Evolutionary conservation across 495 filamentous ascomycete species (phyloP).

Genomic region (Annulohypoxylon nitens): DNA sequence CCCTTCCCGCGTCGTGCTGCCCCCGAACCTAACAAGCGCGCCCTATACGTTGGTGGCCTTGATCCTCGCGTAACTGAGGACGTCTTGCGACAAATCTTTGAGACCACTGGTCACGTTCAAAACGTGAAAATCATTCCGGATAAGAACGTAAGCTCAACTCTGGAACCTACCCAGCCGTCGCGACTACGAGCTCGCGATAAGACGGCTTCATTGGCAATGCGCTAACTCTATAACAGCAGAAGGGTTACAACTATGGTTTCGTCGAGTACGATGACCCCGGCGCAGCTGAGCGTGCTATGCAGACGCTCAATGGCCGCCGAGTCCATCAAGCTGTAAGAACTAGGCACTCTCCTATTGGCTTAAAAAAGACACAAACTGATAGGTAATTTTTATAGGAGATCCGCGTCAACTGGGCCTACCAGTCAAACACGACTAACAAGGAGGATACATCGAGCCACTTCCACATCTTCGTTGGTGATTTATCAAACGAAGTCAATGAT

Average conservation of each 20-base stretch:
- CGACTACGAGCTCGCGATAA: constrained; percentile 35
- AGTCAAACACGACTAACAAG: constrained; percentile 94
- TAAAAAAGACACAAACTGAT: constrained; percentile 26
- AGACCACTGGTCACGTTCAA: constrained; percentile 97
- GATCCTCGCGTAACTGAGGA: constrained; percentile 97
- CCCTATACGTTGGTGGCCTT: constrained; percentile 94
- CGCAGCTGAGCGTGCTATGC: constrained; percentile 96
- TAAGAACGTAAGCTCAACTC: constrained; percentile 82
- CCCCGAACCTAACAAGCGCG: constrained; percentile 98
- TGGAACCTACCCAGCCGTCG: background rate
- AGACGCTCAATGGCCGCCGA: constrained; percentile 92
- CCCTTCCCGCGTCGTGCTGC: constrained; percentile 91
- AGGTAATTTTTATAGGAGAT: constrained; percentile 78
- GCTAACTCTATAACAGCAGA: constrained; percentile 67
- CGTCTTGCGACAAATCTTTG: constrained; percentile 96
- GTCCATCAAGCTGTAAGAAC: constrained; percentile 90
- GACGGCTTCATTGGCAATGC: constrained; percentile 25
- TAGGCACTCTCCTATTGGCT: background rate
- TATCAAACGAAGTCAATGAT: constrained; percentile 99
- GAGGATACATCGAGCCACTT: constrained; percentile 99
- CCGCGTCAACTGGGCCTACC: constrained; percentile 99
- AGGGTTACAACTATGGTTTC: constrained; percentile 99
- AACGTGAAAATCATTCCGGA: constrained; percentile 99
- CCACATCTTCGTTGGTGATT: constrained; percentile 98
- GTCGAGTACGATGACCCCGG: constrained; percentile 99